Evolutionary conservation across 192 early-diverging fungal species (phyloP).

Genomic region (Coemansia sp.): DNA sequence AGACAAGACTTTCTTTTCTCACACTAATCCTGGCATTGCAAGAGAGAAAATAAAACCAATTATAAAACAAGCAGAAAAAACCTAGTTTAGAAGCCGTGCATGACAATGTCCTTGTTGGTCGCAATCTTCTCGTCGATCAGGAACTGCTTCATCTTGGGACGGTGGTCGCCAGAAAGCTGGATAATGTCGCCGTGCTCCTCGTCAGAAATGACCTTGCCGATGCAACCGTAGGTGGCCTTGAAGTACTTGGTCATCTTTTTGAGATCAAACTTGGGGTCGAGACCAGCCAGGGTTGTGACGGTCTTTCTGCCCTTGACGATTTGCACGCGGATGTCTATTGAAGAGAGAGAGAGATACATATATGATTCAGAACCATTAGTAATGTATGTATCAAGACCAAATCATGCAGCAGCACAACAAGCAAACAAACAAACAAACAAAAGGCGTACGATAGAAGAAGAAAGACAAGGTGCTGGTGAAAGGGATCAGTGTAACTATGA

Average conservation of each 20-base stretch:
- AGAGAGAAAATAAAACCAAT: too few species aligned
- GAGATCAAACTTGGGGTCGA: constrained; percentile 80
- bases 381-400: too few species aligned
- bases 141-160: constrained; percentile 78
- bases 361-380: too few species aligned
- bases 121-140: constrained; percentile 75
- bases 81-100: constrained; percentile 87
- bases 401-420: too few species aligned
- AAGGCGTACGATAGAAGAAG: too few species aligned
- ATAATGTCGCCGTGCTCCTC: constrained; percentile 89
- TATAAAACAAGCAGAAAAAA: neutral
- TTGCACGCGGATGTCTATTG: constrained; percentile 93
- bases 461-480: too few species aligned
- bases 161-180: constrained; percentile 95
- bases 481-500: constrained; percentile 64
- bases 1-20: neutral
- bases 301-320: constrained; percentile 97
- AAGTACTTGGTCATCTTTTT: constrained; percentile 94
- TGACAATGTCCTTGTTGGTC: constrained; percentile 83
- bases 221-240: constrained; percentile 96
- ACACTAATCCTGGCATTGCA: too few species aligned
- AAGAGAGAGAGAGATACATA: neutral
- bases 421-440: neutral
- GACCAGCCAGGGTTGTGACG: constrained; percentile 91
- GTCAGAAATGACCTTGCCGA: constrained; percentile 91